Conservation (phyloP, 108 stramenopile species). For the Cyclostephanos invisitatus region DNA sequence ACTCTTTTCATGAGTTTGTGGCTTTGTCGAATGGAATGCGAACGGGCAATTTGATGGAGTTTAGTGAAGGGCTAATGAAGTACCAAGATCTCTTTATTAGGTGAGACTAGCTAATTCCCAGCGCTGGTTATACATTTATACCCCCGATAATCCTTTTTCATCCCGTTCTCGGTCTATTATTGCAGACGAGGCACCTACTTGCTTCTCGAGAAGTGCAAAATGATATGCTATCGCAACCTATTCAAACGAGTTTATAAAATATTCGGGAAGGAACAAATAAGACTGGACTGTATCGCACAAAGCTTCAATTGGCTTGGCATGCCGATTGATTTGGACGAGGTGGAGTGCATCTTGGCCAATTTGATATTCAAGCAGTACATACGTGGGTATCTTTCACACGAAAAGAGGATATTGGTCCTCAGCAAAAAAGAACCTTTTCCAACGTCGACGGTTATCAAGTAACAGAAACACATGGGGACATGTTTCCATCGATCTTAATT, state of each 20-base stretch:
- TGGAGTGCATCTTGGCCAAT: slow-evolving; percentile 97
- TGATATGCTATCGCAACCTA: slow-evolving; percentile 93
- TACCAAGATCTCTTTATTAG: slow-evolving; percentile 86
- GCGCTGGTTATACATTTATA: background rate
- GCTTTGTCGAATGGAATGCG: slow-evolving; percentile 75
- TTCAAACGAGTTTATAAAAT: slow-evolving; percentile 87
- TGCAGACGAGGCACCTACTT: slow-evolving; percentile 88
- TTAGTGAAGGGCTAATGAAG: slow-evolving; percentile 74
- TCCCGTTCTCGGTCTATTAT: slow-evolving; percentile 16
- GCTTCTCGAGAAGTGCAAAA: slow-evolving; percentile 92
- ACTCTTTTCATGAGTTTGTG: slow-evolving; percentile 77
- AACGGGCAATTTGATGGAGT: slow-evolving; percentile 89
- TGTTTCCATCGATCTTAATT: background rate
- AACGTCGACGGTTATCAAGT: slow-evolving; percentile 67
- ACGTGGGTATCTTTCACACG: slow-evolving; percentile 93
- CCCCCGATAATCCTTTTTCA: background rate
- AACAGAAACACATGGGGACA: background rate
- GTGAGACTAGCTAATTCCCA: slow-evolving; percentile 21
- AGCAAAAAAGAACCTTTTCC: slow-evolving; percentile 96
- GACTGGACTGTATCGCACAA: slow-evolving; percentile 61
- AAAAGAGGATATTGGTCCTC: slow-evolving; percentile 88
- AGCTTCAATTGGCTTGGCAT: slow-evolving; percentile 82
- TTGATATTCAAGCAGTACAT: slow-evolving; percentile 88
- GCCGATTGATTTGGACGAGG: slow-evolving; percentile 92
- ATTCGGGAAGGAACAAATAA: slow-evolving; percentile 71